These are phyloP conservation scores for Nematocida parisii DNA, from an alignment of 371 early-diverging fungal species.

Conservation along the genomic window DNA sequence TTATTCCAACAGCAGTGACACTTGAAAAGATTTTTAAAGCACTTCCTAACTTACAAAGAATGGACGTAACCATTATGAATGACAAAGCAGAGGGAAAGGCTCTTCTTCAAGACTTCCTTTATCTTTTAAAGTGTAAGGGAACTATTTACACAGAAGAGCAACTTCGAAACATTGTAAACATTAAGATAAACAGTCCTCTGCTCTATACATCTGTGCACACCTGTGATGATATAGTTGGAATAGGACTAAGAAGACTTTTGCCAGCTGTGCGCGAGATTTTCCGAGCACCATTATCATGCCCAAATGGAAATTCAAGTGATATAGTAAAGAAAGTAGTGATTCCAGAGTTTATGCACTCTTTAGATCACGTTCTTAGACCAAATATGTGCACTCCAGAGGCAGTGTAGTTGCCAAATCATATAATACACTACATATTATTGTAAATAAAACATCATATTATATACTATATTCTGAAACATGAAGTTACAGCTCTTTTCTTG, in stretches of 20 bases:
- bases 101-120: constrained; percentile 39
- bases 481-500: no score
- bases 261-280: constrained; percentile 5
- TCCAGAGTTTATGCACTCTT: constrained; percentile 3
- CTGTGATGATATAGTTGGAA: constrained; percentile 7
- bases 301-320: constrained; percentile 8
- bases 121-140: constrained; percentile 38
- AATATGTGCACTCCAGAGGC: constrained; percentile 2
- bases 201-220: not conserved
- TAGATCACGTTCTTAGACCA: constrained; percentile 6
- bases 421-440: no score
- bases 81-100: constrained; percentile 8
- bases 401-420: not conserved
- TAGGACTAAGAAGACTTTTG: not conserved
- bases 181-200: constrained; percentile 34
- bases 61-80: constrained; percentile 28
- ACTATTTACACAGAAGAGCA: constrained; percentile 19
- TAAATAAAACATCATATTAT: no score
- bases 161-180: constrained; percentile 20
- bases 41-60: constrained; percentile 10
- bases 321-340: not conserved
- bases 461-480: no score
- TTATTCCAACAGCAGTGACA: not conserved
- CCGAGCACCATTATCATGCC: constrained; percentile 4
- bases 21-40: constrained; percentile 23